These are phyloP conservation scores for Diaporthe vexans DNA, from an alignment of 2,329 filamentous ascomycete genomes.

Conservation along the genomic window DNA sequence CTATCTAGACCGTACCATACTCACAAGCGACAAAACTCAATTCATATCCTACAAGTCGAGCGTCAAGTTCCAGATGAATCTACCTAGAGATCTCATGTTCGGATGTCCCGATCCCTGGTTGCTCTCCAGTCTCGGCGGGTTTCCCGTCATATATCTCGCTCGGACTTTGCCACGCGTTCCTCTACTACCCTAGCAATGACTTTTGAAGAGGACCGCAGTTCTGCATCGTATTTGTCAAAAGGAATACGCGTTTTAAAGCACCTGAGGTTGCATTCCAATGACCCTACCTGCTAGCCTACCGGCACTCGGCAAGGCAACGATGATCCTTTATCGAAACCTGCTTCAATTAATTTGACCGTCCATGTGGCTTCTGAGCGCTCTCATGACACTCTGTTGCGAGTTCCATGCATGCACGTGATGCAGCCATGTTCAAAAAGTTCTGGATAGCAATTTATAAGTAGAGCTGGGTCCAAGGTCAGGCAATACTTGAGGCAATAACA, in stretches of 20 bases:
- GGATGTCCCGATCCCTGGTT: not conserved
- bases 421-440: not conserved
- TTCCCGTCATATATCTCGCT: not conserved
- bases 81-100: too few species aligned
- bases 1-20: not conserved
- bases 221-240: too few species aligned
- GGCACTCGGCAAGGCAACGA: too few species aligned
- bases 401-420: too few species aligned
- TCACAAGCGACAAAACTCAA: not conserved
- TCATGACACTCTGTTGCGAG: too few species aligned
- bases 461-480: too few species aligned
- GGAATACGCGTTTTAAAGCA: not conserved
- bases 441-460: not conserved
- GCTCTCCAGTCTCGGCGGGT: not conserved
- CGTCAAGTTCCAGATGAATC: not conserved
- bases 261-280: not conserved
- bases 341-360: too few species aligned
- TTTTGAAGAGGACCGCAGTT: too few species aligned
- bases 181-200: not conserved
- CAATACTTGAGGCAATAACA: not conserved
- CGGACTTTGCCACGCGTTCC: not conserved
- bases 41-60: not conserved
- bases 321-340: not conserved
- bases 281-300: not conserved
- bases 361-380: too few species aligned